Base-by-base conservation (phyloP, 352 stramenopile genomes). In the Phytopythium boreale region DNA sequence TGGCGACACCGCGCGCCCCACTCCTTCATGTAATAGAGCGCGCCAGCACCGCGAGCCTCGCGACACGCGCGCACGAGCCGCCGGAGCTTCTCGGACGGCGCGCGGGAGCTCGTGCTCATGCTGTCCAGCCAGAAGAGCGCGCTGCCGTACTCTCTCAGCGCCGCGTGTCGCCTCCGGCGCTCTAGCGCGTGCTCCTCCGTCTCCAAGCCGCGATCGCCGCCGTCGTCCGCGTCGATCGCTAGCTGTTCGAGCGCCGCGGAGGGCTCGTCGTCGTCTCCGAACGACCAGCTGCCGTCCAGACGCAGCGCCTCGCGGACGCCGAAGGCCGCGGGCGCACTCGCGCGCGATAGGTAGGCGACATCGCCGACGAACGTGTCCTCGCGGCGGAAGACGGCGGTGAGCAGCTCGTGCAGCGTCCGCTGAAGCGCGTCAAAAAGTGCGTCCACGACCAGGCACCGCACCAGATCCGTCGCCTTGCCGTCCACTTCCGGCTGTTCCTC, bases 361-460 rank as follows among this genome's bases (percentile, higher is more conserved):
- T 74, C 62, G 7, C 70, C 56, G 41, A 92, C 31, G 15, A 82
- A 69, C 4, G 60, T 41, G 49, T 90, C 83, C 61, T 92, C 80
- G 11, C 43, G 39, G 10, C 73, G 68, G 57, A 92, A 90, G 2
- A 79, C 72, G 5, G 70, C 67, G 12, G 79, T 75, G 31, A 87
- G 84, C 56, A 90, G 59, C 0, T 68, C 72, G 44, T 92, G 83
- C 14, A 92, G 64, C 39, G 71, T 80, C 47, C 77, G 80, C 59
- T 92, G 80, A 6, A 92, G 70, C 20, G 77, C 73, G 26, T 86
- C 80, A 63, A 92, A 90, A 22, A 89, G 77, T 11, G 77, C 76
- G n/a, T 74, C 71, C 1, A 90, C 50, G 9, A 88, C 77, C 17
- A 70, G 77, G n/a, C 76, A 70, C 1, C 78, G 68, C 22, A 89